Conservation (phyloP, 208 protist species). For the Novymonas esmeraldas region DNA sequence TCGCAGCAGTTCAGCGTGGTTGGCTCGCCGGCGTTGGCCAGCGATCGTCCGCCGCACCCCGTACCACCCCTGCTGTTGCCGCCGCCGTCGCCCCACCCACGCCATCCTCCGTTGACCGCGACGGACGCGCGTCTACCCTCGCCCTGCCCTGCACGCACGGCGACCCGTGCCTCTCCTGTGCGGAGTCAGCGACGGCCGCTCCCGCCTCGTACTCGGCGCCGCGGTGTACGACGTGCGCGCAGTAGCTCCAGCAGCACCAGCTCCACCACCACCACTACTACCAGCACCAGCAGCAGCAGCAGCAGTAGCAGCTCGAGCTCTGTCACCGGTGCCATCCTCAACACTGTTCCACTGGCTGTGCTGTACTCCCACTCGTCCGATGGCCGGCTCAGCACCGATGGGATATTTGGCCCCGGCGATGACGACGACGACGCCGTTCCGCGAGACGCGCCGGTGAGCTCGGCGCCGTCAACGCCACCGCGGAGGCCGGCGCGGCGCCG, state of each 20-base stretch:
- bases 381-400: background rate
- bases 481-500: too few relatives aligned
- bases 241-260: background rate
- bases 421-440: too few relatives aligned
- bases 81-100: too few relatives aligned
- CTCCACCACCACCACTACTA: too few relatives aligned
- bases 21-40: background rate
- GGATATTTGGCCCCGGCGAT: background rate
- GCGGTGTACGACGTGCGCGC: background rate
- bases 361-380: conserved; percentile 3
- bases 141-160: too few relatives aligned
- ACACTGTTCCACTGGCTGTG: conserved; percentile 2
- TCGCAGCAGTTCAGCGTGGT: conserved; percentile 34
- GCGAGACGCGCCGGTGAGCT: background rate
- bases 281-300: background rate
- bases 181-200: too few relatives aligned
- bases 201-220: too few relatives aligned
- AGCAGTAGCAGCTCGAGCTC: background rate
- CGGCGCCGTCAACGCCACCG: background rate
- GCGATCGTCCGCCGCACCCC: background rate
- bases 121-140: too few relatives aligned
- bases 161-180: too few relatives aligned
- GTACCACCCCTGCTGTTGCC: too few relatives aligned
- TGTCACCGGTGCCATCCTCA: background rate
- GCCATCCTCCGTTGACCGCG: too few relatives aligned